Base-by-base conservation (phyloP, 306 rosid genomes). In the Sicyos edulis region DNA sequence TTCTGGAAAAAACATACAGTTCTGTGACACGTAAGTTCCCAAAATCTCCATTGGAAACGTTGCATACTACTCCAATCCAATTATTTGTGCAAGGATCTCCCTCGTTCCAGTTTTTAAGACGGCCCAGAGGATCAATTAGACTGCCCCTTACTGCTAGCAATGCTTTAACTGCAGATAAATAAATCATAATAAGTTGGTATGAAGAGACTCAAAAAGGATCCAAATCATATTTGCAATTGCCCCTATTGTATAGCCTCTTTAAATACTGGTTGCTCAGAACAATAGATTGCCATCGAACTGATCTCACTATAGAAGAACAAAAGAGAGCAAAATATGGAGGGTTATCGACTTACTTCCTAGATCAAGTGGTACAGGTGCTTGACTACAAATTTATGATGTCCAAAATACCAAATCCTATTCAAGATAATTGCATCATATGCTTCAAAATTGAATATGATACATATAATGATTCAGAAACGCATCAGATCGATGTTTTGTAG, bases 1-100 rank as follows among this genome's bases (percentile, higher is more conserved):
- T 54, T 24, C 59, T 71, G 13, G 50, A 75, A 67, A 76, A 26
- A 26, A 54, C 91, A 73, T 89, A 89, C 97, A 92, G 78, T 59
- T 85, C 89, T 8, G 2, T 61, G 74, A 92, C 70, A 78, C 86
- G 97, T 72, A 86, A 67, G 79, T 81, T 86, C 61, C 86, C 88
- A 81, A 83, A 92, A 47, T 3, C 14, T 15, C 80, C 82, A 29
- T 22, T 68, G 47, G 13, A 49, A 62, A 29, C 50, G 11, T 45
- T 74, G 74, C 97, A 92, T 59, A 75, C 74, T 75, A 92, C 83
- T 34, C 88, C 96, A 3, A 84, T 92, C 97, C 97, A 92, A 53
- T 86, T 76, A 42, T 71, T 26, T 52, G 73, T n/a, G 75, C 97
- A 92, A 7, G 97, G 97, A 74, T 92, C 95, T 49, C 92, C 88